Conservation (phyloP, 2,329 filamentous ascomycete genomes). For the Aureobasidium namibiae region DNA sequence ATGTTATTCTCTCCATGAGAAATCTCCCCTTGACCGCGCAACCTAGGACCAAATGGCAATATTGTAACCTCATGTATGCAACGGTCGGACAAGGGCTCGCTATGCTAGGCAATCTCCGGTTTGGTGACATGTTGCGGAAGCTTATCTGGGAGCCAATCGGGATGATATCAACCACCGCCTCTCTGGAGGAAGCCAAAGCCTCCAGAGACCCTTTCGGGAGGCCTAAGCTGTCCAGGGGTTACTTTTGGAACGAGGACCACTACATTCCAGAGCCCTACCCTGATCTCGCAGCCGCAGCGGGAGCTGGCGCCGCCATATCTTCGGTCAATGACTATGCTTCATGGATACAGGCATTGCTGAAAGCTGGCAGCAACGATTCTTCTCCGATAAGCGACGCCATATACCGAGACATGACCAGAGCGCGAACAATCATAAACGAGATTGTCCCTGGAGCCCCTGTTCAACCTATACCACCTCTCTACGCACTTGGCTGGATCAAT, state of each 20-base stretch:
- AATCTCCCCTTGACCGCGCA: conserved; percentile 31
- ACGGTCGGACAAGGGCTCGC: conserved; percentile 39
- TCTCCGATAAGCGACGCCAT: neutral
- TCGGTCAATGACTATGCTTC: conserved; percentile 15
- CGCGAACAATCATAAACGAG: neutral
- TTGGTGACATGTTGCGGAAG: neutral
- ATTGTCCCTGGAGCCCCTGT: neutral
- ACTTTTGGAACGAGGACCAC: neutral
- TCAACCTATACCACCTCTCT: neutral
- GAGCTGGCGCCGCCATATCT: conserved; percentile 17
- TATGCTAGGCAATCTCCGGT: conserved; percentile 23
- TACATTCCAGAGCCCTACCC: neutral
- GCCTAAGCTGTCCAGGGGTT: neutral
- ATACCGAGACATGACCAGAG: neutral
- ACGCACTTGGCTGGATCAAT: neutral
- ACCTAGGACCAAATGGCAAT: conserved; percentile 38
- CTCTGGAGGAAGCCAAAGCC: neutral
- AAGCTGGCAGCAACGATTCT: conserved; percentile 3
- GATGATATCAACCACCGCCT: neutral
- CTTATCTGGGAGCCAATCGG: neutral
- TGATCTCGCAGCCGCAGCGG: conserved; percentile 17
- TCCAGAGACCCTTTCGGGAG: neutral
- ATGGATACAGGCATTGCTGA: conserved; percentile 15
- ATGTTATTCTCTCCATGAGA: conserved; percentile 31
- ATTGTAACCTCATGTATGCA: conserved; percentile 47